These are phyloP conservation scores for Carex littledalei DNA, from an alignment of 176 grass and related monocot genomes.

Conservation along the genomic window DNA sequence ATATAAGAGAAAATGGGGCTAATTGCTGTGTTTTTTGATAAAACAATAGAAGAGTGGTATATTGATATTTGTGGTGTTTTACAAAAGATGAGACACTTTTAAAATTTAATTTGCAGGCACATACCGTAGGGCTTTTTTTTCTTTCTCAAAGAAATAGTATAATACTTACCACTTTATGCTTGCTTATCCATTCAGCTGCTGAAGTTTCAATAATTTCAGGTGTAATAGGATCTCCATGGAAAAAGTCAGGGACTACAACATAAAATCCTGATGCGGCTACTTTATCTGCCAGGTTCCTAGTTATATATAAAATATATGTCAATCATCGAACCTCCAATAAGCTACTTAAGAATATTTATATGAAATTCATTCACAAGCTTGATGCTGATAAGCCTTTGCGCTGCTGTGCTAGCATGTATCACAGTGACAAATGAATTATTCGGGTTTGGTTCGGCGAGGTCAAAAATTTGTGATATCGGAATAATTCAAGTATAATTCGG, in stretches of 20 bases:
- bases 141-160: neutral
- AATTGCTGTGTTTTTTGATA: neutral
- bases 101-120: neutral
- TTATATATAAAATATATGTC: neutral
- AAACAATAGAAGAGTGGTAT: neutral
- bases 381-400: neutral
- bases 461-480: too few species aligned
- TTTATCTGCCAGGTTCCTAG: constrained; percentile 34
- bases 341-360: neutral
- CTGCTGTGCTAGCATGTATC: neutral
- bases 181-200: neutral
- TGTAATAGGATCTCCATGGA: constrained; percentile 24
- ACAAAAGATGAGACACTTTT: neutral
- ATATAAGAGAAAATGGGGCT: neutral
- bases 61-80: neutral
- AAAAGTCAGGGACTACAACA: constrained; percentile 31
- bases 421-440: too few species aligned
- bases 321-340: neutral
- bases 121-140: neutral
- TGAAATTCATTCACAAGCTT: neutral
- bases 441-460: too few species aligned
- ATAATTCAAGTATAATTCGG: too few species aligned
- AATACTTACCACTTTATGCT: constrained; percentile 17
- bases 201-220: constrained; percentile 2
- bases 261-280: constrained; percentile 25